Percentiles rank a stretch among this genome's conserved stretches.
Evolutionary conservation across 768 basidiomycete genomes (phyloP).

Genomic region (Lentinula lateritia): DNA sequence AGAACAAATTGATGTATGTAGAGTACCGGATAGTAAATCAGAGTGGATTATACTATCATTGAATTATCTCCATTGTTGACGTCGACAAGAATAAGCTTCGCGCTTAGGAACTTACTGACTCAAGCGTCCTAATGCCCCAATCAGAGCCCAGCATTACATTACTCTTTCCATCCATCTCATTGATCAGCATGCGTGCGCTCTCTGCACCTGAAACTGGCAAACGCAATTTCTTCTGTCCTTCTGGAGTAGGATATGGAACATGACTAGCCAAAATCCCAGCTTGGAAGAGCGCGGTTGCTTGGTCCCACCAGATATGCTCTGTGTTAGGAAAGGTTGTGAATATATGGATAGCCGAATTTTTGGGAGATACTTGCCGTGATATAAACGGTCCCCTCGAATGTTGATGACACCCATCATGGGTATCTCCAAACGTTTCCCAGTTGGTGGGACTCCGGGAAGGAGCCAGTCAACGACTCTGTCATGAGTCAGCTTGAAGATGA

Average conservation of each 20-base stretch:
- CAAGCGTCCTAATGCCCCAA: slow-evolving; percentile 8
- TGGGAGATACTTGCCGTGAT: slow-evolving; percentile 14
- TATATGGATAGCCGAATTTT: not conserved
- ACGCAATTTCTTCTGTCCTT: slow-evolving; percentile 14
- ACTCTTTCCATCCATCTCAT: slow-evolving; percentile 19
- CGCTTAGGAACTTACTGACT: too few species aligned
- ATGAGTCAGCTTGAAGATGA: slow-evolving; percentile 42
- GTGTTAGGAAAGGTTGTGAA: not conserved
- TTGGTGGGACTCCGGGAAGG: slow-evolving; percentile 49
- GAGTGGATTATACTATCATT: too few species aligned
- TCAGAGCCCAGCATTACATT: slow-evolving; percentile 20
- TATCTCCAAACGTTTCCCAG: slow-evolving; percentile 39
- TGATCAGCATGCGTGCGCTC: slow-evolving; percentile 16
- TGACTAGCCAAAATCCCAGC: slow-evolving; percentile 18
- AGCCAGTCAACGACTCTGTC: slow-evolving; percentile 40
- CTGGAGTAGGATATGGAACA: slow-evolving; percentile 13
- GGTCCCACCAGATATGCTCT: slow-evolving; percentile 27
- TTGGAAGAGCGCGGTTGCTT: slow-evolving; percentile 19
- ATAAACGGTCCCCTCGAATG: slow-evolving; percentile 32
- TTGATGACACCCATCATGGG: slow-evolving; percentile 56
- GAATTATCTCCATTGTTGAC: too few species aligned
- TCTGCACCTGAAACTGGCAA: slow-evolving; percentile 21
- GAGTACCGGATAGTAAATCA: too few species aligned
- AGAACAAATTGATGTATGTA: too few species aligned
- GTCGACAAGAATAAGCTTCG: too few species aligned